Percentiles rank a stretch among this genome's conserved stretches.
Evolutionary conservation across 345 rosid genomes (phyloP).

Genomic region (Gossypium ekmanianum): DNA sequence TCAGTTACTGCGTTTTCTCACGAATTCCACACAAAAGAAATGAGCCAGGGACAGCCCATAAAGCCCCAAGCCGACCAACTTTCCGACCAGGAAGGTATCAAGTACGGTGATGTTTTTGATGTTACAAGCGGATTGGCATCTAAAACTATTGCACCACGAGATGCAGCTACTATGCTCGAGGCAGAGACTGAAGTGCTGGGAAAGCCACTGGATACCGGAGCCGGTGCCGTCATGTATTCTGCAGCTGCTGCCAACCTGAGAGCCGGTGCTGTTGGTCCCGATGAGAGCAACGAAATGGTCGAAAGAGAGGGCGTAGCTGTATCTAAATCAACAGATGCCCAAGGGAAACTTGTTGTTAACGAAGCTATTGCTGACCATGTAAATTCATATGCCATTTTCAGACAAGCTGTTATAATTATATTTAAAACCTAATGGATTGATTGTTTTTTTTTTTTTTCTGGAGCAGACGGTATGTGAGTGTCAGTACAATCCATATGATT

Average conservation of each 20-base stretch:
- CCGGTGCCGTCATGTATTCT: constrained; percentile 35
- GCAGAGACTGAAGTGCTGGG: constrained; percentile 35
- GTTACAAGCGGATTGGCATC: constrained; percentile 40
- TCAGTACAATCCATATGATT: constrained; percentile 22
- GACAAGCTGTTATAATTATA: not conserved
- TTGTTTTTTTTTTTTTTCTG: not conserved
- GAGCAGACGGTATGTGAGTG: constrained; percentile 25
- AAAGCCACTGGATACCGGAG: constrained; percentile 25
- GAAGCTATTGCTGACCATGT: constrained; percentile 38
- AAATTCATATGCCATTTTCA: not conserved
- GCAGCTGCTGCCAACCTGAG: constrained; percentile 28
- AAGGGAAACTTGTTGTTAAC: constrained; percentile 25
- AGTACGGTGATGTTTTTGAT: constrained; percentile 32
- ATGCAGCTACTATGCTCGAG: constrained; percentile 31
- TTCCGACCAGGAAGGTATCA: constrained; percentile 22
- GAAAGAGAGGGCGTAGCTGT: not conserved
- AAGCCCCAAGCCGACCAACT: constrained; percentile 19
- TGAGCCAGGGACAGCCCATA: constrained; percentile 27
- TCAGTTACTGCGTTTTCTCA: not conserved
- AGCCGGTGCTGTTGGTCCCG: constrained; percentile 19
- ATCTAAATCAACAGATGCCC: constrained; percentile 15
- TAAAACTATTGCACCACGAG: constrained; percentile 29
- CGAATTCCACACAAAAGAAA: not conserved
- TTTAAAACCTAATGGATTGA: not conserved
- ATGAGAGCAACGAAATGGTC: constrained; percentile 14